Base-by-base conservation (phyloP, 2,329 filamentous ascomycete species). In the Fusarium sp. region DNA sequence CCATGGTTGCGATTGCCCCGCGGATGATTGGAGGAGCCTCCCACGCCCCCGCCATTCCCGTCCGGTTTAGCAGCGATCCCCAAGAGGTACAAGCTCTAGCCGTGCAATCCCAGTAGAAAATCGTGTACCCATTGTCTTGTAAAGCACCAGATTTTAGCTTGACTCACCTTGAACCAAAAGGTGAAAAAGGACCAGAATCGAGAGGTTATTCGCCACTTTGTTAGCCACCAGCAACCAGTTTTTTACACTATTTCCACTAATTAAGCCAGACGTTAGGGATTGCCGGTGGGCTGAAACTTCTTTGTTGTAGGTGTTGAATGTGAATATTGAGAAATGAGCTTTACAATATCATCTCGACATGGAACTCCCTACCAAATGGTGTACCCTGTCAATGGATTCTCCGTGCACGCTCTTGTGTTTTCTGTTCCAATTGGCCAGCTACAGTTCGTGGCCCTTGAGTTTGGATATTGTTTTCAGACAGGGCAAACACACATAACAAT, bases 1-100 rank as follows among this genome's bases (percentile, higher is more conserved):
- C 42, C 53, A 69, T 69, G 52, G 67, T 71, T 75, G 62, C 39
- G 56, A 75, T 69, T 74, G 47, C 51, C 64, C 57, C 55, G 40
- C 40, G 47, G 55, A 42, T 73, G 58, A 75, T 75, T 75, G 73
- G 73, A 63, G 26, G 54, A 59, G 21, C 28, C 21, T 13, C n/a
- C 19, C 34, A 3, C 22, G 33, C 42, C 31, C 69, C 72, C 71
- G 51, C 57, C 57, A 57, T 71, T 39, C 31, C 55, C 51, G 55
- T 42, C 62, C 46, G 59, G 43, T 66, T 44, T 67, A 56, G 65
- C 57, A 69, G 26, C 50, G 21, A 43, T 47, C 24, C 7, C 42
- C 36, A 49, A 43, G 39, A 45, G 46, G 43, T 69, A 69, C 66
- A 51, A 44, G 34, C 24, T 19, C 7, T 31, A 26, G 19, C 17